Base-by-base conservation (phyloP, 352 stramenopile genomes). In the Phytophthora ohioensis region DNA sequence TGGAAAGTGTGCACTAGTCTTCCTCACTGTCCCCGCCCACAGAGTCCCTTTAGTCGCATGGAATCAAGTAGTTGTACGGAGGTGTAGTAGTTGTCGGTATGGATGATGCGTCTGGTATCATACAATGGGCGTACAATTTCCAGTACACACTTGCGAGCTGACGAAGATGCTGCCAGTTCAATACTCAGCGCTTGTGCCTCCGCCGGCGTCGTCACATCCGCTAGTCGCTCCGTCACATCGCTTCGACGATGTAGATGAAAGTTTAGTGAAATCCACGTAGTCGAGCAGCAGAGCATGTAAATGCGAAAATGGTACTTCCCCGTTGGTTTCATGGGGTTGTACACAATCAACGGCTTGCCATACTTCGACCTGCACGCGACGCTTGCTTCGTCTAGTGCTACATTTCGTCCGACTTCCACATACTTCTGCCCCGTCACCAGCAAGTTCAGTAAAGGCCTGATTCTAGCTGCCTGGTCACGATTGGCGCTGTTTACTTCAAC, bases 261-360 rank as follows among this genome's bases (percentile, higher is more conserved):
- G 15, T 51, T 71, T 5, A 78, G 35, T 3, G 48, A 56, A 12
- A 81, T 59, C 70, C 75, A 81, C 21, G 59, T 60, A 3, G 75
- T 79, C 3, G 64, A 39, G 17, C 75, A 74, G 52, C 74, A 76
- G n/a, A 58, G 56, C 54, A 66, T 65, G 21, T 27, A 27, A 27
- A 27, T 27, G 21, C 21, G 21, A 27, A 27, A 27, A 27, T 27
- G 21, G 21, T 70, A 78, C 48, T 81, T 78, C 3, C 69, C 74
- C 12, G 30, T 61, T 21, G 61, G 61, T 34, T 62, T 69, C 59
- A 54, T 59, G 52, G 59, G 48, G 15, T 67, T 59, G 39, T 67
- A 62, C 31, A 69, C 52, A 43, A 62, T 54, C 32, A 57, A 31
- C n/a, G 32, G 30, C 6, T 52, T 56, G 27, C 59, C 59, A 11